Percentiles rank a stretch among this genome's conserved stretches.
phyloP scores from a whole-genome alignment of 306 rosid genomes.

The Spatholobus suberectus region DNA sequence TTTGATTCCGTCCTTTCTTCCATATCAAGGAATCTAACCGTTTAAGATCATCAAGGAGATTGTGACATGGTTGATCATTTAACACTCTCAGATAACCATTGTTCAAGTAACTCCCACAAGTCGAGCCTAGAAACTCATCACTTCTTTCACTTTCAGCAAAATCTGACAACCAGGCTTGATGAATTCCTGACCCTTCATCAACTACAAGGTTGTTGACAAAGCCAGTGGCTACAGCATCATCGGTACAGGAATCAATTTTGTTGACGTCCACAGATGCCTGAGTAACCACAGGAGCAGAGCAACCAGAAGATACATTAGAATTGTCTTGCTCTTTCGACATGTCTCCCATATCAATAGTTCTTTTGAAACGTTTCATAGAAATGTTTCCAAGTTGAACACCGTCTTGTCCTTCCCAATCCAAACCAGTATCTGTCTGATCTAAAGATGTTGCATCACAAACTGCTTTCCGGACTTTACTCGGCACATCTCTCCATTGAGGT shows the following conservation, averaged over 20 bases:
- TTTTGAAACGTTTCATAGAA: slow-evolving; percentile 43
- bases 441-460: slow-evolving; percentile 43
- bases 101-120: slow-evolving; percentile 42
- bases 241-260: slow-evolving; percentile 51
- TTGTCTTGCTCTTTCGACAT: slow-evolving; percentile 55
- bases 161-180: slow-evolving; percentile 61
- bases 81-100: slow-evolving; percentile 42
- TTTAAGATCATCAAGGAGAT: slow-evolving; percentile 68
- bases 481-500: slow-evolving; percentile 75
- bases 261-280: slow-evolving; percentile 56
- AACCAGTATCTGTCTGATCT: slow-evolving; percentile 42
- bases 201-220: slow-evolving; percentile 47
- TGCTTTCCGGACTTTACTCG: slow-evolving; percentile 55
- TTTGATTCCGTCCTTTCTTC: slow-evolving; percentile 54
- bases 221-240: slow-evolving; percentile 50
- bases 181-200: slow-evolving; percentile 70
- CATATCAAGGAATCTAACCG: slow-evolving; percentile 65
- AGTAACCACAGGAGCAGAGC: slow-evolving; percentile 60
- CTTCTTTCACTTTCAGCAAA: slow-evolving; percentile 60
- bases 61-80: slow-evolving; percentile 52
- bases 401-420: slow-evolving; percentile 48
- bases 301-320: slow-evolving; percentile 64
- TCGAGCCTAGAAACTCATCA: slow-evolving; percentile 45
- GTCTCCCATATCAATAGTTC: slow-evolving; percentile 29
- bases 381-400: slow-evolving; percentile 41